phyloP scores from a whole-genome alignment of 306 rosid species.

The Vicia faba region DNA sequence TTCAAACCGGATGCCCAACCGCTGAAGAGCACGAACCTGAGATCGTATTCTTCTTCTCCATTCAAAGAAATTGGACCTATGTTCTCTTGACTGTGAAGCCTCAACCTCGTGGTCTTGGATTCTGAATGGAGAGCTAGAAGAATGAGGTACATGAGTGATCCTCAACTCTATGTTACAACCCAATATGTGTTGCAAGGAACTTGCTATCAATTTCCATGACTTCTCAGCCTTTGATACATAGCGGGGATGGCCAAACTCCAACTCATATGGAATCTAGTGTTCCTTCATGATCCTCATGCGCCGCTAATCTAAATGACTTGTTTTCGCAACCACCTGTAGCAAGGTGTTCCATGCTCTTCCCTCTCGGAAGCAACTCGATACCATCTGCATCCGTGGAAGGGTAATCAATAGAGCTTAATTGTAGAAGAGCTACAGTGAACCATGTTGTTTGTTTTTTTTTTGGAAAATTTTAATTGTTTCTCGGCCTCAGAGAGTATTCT shows the following conservation, averaged over 20 bases:
- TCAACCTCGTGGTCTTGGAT: conserved; percentile 77
- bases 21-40: conserved; percentile 99
- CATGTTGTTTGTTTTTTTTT: conserved; percentile 84
- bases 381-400: conserved; percentile 51
- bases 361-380: conserved; percentile 48
- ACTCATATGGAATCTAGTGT: conserved; percentile 70
- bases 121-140: conserved; percentile 52
- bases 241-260: conserved; percentile 64
- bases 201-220: conserved; percentile 79
- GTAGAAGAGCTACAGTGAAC: conserved; percentile 86
- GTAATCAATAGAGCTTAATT: conserved; percentile 63
- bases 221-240: conserved; percentile 69
- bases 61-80: conserved; percentile 92
- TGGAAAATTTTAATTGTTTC: conserved; percentile 76
- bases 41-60: conserved; percentile 95
- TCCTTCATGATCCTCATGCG: conserved; percentile 55
- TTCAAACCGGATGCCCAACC: conserved; percentile 93
- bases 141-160: conserved; percentile 52
- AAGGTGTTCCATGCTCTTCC: conserved; percentile 46
- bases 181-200: conserved; percentile 56
- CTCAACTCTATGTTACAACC: conserved; percentile 78
- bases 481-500: conserved; percentile 77
- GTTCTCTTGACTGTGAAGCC: conserved; percentile 73
- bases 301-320: conserved; percentile 42
- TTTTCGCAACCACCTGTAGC: conserved; percentile 41